Percentiles rank a stretch among this genome's conserved stretches.
Evolutionary conservation across 345 rosid species (phyloP).

Genomic region (Angophora floribunda): DNA sequence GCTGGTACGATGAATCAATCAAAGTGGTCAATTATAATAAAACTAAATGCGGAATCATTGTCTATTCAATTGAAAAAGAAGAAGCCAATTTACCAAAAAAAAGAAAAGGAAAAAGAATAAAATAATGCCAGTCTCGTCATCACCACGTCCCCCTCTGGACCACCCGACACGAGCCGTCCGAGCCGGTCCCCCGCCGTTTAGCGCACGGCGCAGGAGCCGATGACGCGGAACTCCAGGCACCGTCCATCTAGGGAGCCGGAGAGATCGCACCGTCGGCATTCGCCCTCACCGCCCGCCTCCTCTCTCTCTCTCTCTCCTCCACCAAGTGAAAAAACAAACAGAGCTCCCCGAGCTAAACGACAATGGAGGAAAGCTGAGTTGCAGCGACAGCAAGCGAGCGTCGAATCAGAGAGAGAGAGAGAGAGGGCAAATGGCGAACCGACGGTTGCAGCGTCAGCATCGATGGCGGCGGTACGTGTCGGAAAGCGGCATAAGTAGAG

Average conservation of each 20-base stretch:
- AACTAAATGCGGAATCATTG: background rate
- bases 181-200: background rate
- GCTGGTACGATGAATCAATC: background rate
- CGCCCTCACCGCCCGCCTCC: background rate
- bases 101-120: background rate
- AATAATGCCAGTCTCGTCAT: background rate
- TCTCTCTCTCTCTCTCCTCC: background rate
- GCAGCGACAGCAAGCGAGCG: background rate
- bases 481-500: background rate
- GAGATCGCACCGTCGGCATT: background rate
- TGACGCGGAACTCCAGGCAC: background rate
- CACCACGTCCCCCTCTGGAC: background rate
- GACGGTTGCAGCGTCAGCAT: background rate
- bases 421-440: background rate
- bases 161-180: background rate
- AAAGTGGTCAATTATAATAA: background rate
- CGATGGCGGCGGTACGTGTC: background rate
- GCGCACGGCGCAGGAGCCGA: background rate
- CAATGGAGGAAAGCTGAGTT: background rate
- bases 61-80: background rate
- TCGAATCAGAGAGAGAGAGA: background rate
- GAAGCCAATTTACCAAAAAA: background rate
- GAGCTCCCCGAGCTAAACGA: background rate
- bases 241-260: background rate
- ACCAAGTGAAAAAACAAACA: background rate